Evolutionary conservation across 176 grass and related monocot genomes (phyloP).

Genomic region (Areca catechu): DNA sequence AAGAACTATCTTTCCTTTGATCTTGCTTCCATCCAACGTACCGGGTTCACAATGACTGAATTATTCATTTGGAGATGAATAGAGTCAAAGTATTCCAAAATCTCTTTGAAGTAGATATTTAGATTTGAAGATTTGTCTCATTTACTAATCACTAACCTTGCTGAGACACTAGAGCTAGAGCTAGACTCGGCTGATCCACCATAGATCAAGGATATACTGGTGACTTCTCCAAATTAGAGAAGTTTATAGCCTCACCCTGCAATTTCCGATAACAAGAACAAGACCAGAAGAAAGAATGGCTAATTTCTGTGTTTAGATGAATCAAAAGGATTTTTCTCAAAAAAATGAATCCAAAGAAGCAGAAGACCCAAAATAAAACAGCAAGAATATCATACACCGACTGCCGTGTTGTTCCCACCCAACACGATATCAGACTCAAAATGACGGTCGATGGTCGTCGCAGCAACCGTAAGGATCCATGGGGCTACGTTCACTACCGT

Average conservation of each 20-base stretch:
- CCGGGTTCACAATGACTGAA: slow-evolving; percentile 57
- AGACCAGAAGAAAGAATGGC: no score
- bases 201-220: slow-evolving; percentile 64
- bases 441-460: slow-evolving; percentile 69
- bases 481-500: slow-evolving; percentile 68
- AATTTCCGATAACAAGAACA: not conserved
- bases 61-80: no score
- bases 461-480: slow-evolving; percentile 85
- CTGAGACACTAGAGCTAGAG: slow-evolving; percentile 35
- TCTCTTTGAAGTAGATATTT: no score
- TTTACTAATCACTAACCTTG: slow-evolving; percentile 33
- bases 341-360: no score
- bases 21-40: slow-evolving; percentile 47
- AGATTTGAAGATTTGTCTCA: no score
- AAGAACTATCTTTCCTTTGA: slow-evolving; percentile 66
- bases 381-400: slow-evolving; percentile 20
- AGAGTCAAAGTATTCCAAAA: no score
- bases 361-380: no score
- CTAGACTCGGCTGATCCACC: slow-evolving; percentile 53
- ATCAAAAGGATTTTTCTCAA: no score
- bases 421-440: slow-evolving; percentile 79
- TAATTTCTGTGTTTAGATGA: no score
- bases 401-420: slow-evolving; percentile 41
- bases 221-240: slow-evolving; percentile 54
- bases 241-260: slow-evolving; percentile 79